A percentile compares a stretch with the other conserved stretches of the same genome.
Evolutionary conservation across 805 yeast genomes (phyloP).

Genomic region (Zygoascus ofunaensis): DNA sequence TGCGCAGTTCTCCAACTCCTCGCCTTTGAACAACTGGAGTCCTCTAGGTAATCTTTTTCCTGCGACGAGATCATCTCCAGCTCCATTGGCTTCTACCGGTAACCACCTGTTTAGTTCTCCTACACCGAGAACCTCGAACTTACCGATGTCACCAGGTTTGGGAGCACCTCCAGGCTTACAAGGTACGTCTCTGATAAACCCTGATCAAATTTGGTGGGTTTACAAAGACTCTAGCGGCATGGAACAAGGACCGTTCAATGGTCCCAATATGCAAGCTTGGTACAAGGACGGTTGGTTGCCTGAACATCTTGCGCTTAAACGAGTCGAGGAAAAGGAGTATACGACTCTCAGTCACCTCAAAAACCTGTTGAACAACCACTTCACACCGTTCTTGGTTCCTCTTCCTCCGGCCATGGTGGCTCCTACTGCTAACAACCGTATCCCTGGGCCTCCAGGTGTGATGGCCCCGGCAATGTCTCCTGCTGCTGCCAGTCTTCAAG

Average conservation of each 20-base stretch:
- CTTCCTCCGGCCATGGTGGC: constrained; percentile 8
- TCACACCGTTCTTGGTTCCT: constrained; percentile 56
- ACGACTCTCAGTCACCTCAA: constrained; percentile 47
- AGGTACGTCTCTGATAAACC: constrained; percentile 22
- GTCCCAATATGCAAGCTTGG: constrained; percentile 74
- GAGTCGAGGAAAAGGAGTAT: constrained; percentile 46
- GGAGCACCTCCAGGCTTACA: constrained; percentile 15
- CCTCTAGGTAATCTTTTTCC: not conserved
- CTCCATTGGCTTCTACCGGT: not conserved
- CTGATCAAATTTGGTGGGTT: constrained; percentile 50
- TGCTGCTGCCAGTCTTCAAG: not conserved
- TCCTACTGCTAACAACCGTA: too few relatives aligned
- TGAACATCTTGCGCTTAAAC: constrained; percentile 45
- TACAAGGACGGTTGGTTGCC: constrained; percentile 49
- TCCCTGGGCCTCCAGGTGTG: too few relatives aligned
- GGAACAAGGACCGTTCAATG: constrained; percentile 77
- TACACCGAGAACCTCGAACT: not conserved
- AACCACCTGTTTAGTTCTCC: not conserved
- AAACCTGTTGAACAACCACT: constrained; percentile 37
- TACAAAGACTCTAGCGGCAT: constrained; percentile 62
- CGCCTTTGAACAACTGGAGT: not conserved
- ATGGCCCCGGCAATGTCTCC: not conserved
- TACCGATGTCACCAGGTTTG: not conserved
- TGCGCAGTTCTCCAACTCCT: not conserved
- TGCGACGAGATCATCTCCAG: not conserved